Base-by-base conservation (phyloP, 352 stramenopile genomes). In the Elongisporangium anandrum region DNA sequence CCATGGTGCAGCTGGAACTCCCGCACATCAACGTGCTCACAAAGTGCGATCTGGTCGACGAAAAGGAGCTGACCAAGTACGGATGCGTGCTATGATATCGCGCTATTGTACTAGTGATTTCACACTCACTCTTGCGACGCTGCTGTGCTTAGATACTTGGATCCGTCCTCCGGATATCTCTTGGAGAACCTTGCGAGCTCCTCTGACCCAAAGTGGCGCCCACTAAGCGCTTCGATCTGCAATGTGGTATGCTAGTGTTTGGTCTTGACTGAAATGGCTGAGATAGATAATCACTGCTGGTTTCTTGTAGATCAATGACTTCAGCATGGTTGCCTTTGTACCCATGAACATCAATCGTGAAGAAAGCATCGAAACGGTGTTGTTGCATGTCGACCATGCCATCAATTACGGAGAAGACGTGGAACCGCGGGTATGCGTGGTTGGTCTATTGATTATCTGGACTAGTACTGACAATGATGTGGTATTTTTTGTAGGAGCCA, bases 1-100 rank as follows among this genome's bases (percentile, higher is more conserved):
- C 96, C 17, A 99, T 99, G 97, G 81, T 99, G 16, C 94, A 98
- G 58, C 81, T 99, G n/a, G 97, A 99, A 66, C 83, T 99, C 26
- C 97, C 98, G 15, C 87, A 97, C 63, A 90, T 97, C 29, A 97
- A 97, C 66, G 87, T 96, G 29, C 73, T 97, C 12, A 96, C 91
- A 22, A 97, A 97, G 69, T 97, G 87, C 61, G 91, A 97, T 60
- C 63, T 97, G 9, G 86, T 96, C 13, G 80, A 96, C 54, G 83
- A 96, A 53, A 91, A 96, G 60, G 87, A 95, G 59, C 56, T 96
- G 49, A 88, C 77, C 52, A 96, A 95, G 77, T 96, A 80, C 39
- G 69, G 57, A 52, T 56, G 1, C 5, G 22, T 53, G 50, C 49
- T 38, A 24, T 53, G 50, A 41, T 38, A 24, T 56, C 15, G 21